These are phyloP conservation scores for Sideroxylon spinosum DNA, from an alignment of 179 eudicot genomes.

Conservation along the genomic window DNA sequence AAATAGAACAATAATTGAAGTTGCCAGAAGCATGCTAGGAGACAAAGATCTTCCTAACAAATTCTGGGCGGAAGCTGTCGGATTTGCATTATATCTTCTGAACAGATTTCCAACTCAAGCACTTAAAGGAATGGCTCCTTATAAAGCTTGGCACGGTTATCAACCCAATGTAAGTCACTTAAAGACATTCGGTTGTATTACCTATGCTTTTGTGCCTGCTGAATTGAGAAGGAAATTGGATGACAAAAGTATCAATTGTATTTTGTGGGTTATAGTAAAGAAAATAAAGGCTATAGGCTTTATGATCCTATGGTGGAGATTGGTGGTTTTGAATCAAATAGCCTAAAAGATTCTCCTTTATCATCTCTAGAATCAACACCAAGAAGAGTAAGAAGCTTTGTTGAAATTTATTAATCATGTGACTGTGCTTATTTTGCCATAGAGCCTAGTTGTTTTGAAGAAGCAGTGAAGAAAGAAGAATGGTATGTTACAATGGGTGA, in stretches of 20 bases:
- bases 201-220: background rate
- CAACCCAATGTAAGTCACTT: background rate
- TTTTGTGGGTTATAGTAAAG: slow-evolving; percentile 10
- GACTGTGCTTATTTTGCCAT: background rate
- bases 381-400: background rate
- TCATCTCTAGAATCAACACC: background rate
- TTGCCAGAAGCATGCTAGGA: slow-evolving; percentile 4
- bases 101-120: slow-evolving; percentile 10
- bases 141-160: background rate
- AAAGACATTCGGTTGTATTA: background rate
- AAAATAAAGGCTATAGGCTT: slow-evolving; percentile 2
- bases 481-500: too few species aligned
- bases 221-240: slow-evolving; percentile 7
- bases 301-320: background rate
- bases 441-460: too few species aligned
- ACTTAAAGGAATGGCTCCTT: background rate
- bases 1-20: slow-evolving; percentile 14
- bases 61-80: slow-evolving; percentile 17
- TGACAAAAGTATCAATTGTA: slow-evolving; percentile 5
- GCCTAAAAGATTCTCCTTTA: too few species aligned
- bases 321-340: too few species aligned
- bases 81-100: slow-evolving; percentile 5
- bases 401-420: background rate
- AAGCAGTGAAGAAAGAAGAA: too few species aligned
- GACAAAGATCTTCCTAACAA: background rate